A percentile compares a stretch with the other conserved stretches of the same genome.
These are phyloP conservation scores for Metschnikowia kunwiensis DNA, from an alignment of 805 yeast species.

Conservation along the genomic window DNA sequence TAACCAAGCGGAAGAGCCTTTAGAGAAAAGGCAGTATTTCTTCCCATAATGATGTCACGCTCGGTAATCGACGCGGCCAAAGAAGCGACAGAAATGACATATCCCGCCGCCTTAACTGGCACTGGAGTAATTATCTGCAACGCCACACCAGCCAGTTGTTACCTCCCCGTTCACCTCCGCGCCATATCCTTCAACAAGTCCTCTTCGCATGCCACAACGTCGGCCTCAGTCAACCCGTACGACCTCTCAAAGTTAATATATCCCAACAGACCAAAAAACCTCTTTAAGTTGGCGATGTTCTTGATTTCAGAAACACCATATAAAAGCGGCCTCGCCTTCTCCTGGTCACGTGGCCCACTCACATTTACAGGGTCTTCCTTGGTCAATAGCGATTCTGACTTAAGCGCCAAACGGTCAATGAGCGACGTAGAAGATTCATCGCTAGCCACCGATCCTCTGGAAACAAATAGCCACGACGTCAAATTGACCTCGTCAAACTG, in stretches of 20 bases:
- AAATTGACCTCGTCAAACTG: constrained; percentile 74
- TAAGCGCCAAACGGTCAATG: constrained; percentile 46
- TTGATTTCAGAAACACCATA: constrained; percentile 38
- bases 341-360: constrained; percentile 27
- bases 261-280: constrained; percentile 65
- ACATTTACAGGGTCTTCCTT: constrained; percentile 40
- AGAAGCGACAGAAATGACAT: no score
- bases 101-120: no score
- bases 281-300: constrained; percentile 48
- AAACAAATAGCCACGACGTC: constrained; percentile 82
- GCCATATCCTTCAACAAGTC: constrained; percentile 64
- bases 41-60: no score
- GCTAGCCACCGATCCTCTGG: constrained; percentile 53
- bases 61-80: no score
- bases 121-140: no score
- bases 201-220: constrained; percentile 40
- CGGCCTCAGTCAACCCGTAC: constrained; percentile 45
- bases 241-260: constrained; percentile 62
- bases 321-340: constrained; percentile 43
- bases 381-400: constrained; percentile 28
- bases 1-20: no score
- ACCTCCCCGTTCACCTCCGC: no score
- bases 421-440: constrained; percentile 30
- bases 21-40: no score
- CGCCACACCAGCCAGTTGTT: no score